Percentiles rank a stretch among this genome's conserved stretches.
phyloP scores from a whole-genome alignment of 345 rosid genomes.

The Camelina sativa region DNA sequence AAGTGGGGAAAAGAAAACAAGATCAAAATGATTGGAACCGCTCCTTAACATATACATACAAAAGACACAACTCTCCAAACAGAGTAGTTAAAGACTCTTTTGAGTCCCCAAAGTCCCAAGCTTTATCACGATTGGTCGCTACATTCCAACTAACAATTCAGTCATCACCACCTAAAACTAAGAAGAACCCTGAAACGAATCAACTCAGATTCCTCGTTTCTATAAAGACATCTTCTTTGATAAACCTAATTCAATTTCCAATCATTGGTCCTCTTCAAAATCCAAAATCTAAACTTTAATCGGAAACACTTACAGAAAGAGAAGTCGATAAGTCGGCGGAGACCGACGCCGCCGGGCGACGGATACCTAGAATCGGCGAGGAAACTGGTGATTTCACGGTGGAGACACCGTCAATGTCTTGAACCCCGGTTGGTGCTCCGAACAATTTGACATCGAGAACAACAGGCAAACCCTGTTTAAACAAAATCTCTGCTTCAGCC shows the following conservation, averaged over 20 bases:
- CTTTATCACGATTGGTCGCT: no score
- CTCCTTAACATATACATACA: no score
- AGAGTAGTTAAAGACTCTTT: no score
- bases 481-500: slow-evolving; percentile 66
- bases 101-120: no score
- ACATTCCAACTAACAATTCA: no score
- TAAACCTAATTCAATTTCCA: neutral
- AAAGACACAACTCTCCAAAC: no score
- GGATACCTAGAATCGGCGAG: neutral
- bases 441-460: slow-evolving; percentile 55
- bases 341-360: neutral
- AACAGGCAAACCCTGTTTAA: slow-evolving; percentile 59
- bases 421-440: slow-evolving; percentile 8
- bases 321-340: neutral
- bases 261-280: no score
- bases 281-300: neutral
- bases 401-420: neutral
- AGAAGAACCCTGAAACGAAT: no score
- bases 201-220: no score
- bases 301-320: neutral
- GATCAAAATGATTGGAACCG: no score
- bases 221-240: neutral
- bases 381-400: neutral
- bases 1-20: no score
- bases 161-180: no score